Evolutionary conservation across 1,139 yeast genomes (phyloP), one percentile per base, ranked within the genome.

Genomic region (Chernovozyma aurita): DNA sequence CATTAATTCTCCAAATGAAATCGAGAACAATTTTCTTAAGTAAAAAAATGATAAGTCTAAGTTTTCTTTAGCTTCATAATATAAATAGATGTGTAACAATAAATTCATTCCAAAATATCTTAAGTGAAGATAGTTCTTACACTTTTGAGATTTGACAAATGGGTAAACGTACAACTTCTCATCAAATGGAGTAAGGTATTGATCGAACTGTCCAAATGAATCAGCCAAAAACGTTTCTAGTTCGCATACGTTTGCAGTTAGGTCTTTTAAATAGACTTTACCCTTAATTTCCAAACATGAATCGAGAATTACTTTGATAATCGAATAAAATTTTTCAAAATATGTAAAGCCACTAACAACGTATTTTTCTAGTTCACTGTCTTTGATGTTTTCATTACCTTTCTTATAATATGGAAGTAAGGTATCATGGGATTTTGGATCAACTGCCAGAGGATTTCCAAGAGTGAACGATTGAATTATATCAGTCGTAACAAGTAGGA

Each of bases 401-500:
- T 40, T 38, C 16, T 41, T 45, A 18, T 41, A 39, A 31, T 43
- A 49, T 0, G 78, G 76, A 1, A 62, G 33, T 38, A 57, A 44
- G 0, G 73, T 63, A 41, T 70, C 74, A 40, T 42, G 61, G 35
- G 55, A 55, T 15, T 57, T 59, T 0, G 51, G 51, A 40, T 53
- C 53, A 9, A 63, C 53, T 20, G 55, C 42, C 16, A 59, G 45
- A 0, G 76, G 69, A 31, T 61, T 63, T 1, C 80, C 80, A 34
- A 60, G 54, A 16, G 57, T 58, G 36, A 57, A 49, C 33, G 70
- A 55, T 38, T 62, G 65, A 28, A 49, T 44, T 6, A 54, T 41
- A 45, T 70, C 76, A 31, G 55, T 44, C 2, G 59, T 46, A 18
- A 65, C 57, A 34, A 78, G 53, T 35, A 64, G 63, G 44, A 65